Percentiles rank a stretch among this genome's conserved stretches.
phyloP scores from a whole-genome alignment of 306 rosid genomes.

The Lablab purpureus region DNA sequence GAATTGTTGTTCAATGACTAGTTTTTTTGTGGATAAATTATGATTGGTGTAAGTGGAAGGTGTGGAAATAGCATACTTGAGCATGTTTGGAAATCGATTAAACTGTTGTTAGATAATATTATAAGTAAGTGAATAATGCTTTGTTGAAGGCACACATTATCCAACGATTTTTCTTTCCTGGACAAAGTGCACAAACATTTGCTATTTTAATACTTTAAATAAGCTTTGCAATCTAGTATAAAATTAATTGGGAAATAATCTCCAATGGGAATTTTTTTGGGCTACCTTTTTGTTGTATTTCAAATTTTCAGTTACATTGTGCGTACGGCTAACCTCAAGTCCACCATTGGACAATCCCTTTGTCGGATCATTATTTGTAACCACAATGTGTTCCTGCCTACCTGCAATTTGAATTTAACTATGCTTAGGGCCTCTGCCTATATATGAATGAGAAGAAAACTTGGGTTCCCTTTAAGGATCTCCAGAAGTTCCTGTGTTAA shows the following conservation, averaged over 20 bases:
- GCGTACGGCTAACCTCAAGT: neutral
- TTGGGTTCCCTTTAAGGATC: neutral
- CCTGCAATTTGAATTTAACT: neutral
- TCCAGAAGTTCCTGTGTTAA: neutral
- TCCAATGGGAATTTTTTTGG: neutral
- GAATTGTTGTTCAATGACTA: neutral
- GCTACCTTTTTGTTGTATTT: neutral
- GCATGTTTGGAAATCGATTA: slow-evolving; percentile 9
- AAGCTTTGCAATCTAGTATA: neutral
- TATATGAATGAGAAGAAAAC: neutral
- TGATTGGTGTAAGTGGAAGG: neutral
- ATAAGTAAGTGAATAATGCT: neutral
- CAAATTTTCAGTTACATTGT: neutral
- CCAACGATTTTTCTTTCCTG: neutral
- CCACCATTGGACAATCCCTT: slow-evolving; percentile 25
- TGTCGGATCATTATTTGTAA: neutral
- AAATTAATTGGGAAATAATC: neutral
- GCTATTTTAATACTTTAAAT: too few relatives aligned
- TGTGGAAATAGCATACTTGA: slow-evolving; percentile 16
- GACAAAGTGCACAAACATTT: too few relatives aligned
- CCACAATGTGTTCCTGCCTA: neutral
- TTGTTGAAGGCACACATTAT: neutral
- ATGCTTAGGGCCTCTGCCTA: slow-evolving; percentile 12
- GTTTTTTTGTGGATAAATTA: slow-evolving; percentile 5
- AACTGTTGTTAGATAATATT: slow-evolving; percentile 12